Evolutionary conservation across 1,284 basidiomycete species (phyloP).

Genomic region (Ustilago nuda): DNA sequence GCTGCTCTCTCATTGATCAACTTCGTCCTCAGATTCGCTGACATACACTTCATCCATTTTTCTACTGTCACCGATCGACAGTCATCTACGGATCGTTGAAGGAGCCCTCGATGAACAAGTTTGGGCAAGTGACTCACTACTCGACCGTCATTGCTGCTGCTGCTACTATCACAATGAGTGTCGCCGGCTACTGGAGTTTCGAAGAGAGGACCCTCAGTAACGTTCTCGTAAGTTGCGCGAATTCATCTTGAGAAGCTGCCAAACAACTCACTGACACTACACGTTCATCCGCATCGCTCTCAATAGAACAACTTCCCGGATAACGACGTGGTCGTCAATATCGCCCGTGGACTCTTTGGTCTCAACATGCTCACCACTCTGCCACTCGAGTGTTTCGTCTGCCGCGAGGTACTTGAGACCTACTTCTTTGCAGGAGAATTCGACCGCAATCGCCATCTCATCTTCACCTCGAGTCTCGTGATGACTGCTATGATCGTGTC

Average conservation of each 20-base stretch:
- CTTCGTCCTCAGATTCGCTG: background rate
- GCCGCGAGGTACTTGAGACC: constrained; percentile 77
- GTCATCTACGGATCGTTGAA: constrained; percentile 89
- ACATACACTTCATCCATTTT: background rate
- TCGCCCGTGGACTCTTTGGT: constrained; percentile 94
- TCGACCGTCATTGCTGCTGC: constrained; percentile 66
- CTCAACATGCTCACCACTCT: constrained; percentile 98
- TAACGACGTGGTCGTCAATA: constrained; percentile 71
- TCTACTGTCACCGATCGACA: background rate
- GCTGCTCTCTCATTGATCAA: background rate
- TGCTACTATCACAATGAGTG: constrained; percentile 74
- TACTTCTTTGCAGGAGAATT: constrained; percentile 61
- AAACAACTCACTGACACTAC: background rate
- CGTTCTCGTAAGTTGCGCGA: constrained; percentile 38
- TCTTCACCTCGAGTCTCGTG: constrained; percentile 89
- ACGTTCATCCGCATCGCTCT: background rate
- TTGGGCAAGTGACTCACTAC: constrained; percentile 87
- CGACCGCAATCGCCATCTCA: constrained; percentile 77
- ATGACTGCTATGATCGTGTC: constrained; percentile 86
- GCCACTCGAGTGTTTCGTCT: constrained; percentile 91
- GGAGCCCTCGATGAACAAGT: constrained; percentile 93
- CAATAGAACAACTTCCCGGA: constrained; percentile 65
- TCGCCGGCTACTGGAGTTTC: constrained; percentile 93
- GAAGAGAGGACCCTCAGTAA: constrained; percentile 84
- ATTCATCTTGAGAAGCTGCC: background rate